A percentile compares a stretch with the other conserved stretches of the same genome.
Conservation (phyloP, 148 eudicot species). For the Drosera capensis region DNA sequence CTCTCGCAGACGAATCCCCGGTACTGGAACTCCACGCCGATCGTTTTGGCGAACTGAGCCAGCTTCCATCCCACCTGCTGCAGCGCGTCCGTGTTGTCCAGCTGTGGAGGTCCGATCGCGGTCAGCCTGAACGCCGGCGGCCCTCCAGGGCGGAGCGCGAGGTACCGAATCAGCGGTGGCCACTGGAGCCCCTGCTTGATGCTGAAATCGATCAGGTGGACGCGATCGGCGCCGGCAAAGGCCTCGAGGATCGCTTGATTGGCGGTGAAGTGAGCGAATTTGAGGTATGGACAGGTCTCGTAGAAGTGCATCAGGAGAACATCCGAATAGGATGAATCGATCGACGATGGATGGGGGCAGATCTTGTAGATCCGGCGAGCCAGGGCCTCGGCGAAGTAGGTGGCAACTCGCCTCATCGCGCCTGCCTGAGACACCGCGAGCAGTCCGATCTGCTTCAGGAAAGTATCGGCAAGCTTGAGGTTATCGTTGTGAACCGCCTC, state of each 20-base stretch:
- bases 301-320: conserved; percentile 68
- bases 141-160: conserved; percentile 61
- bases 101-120: conserved; percentile 80
- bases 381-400: conserved; percentile 71
- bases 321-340: conserved; percentile 20
- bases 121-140: conserved; percentile 69
- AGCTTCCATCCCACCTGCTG: conserved; percentile 82
- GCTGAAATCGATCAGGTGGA: conserved; percentile 83
- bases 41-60: conserved; percentile 57
- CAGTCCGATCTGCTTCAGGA: conserved; percentile 54
- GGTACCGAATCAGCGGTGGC: conserved; percentile 85
- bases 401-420: conserved; percentile 78
- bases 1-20: conserved; percentile 59
- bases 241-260: conserved; percentile 88
- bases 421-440: conserved; percentile 69
- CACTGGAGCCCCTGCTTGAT: conserved; percentile 92
- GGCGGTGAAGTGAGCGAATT: conserved; percentile 92
- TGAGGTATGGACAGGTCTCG: conserved; percentile 66
- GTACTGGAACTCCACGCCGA: conserved; percentile 62
- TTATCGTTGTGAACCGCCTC: conserved; percentile 57
- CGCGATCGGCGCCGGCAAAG: conserved; percentile 30
- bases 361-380: conserved; percentile 63
- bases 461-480: conserved; percentile 38
- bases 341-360: conserved; percentile 19
- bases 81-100: conserved; percentile 63